Base-by-base conservation (phyloP, 2,329 filamentous ascomycete species). In the Exophiala dermatitidis region DNA sequence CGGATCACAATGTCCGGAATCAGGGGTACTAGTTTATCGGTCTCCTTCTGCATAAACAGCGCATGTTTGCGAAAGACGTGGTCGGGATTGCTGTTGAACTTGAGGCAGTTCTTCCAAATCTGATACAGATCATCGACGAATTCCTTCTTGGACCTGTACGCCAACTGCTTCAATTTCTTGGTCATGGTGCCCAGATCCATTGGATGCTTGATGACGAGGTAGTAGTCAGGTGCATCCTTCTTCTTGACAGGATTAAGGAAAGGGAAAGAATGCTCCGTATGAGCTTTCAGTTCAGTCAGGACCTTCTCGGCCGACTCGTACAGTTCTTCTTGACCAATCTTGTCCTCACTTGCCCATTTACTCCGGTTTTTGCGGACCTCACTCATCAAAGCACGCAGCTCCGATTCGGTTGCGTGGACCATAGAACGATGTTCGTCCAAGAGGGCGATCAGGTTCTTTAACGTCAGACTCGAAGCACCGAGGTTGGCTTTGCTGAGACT, bases 161-260 rank as follows among this genome's bases (percentile, higher is more conserved):
- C 78, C 34, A 89, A 72, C 6, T 79, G 78, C 67, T 91, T 91
- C 50, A 98, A 81, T 74, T 97, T 98, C 74, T 98, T 98, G 58
- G 94, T 95, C 90, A 98, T 97, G 45, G 84, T 85, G 36, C 93
- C 93, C 53, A 98, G 83, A 68, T 98, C 93, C 93, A 98, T 98
- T 1, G 93, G 93, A 44, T 90, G 83, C 48, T 63, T 62, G 55
- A 84, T 82, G 86, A 93, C 82, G 62, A 82, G 85, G 69, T 94
- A 90, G 71, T 98, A 98, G 71, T 97, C 90, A 26, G 91, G 93
- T 8, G 90, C 93, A 69, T 98, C 93, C 64, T 93, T 83, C 73
- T 98, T 98, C 73, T 95, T 97, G 48, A 98, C 93, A 62, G 89
- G 82, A 51, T 90, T 89, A 52, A 98, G 72, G 64, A 98, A 98